These are phyloP conservation scores for Rubia balearica DNA, from an alignment of 305 asterid species.

Conservation along the genomic window DNA sequence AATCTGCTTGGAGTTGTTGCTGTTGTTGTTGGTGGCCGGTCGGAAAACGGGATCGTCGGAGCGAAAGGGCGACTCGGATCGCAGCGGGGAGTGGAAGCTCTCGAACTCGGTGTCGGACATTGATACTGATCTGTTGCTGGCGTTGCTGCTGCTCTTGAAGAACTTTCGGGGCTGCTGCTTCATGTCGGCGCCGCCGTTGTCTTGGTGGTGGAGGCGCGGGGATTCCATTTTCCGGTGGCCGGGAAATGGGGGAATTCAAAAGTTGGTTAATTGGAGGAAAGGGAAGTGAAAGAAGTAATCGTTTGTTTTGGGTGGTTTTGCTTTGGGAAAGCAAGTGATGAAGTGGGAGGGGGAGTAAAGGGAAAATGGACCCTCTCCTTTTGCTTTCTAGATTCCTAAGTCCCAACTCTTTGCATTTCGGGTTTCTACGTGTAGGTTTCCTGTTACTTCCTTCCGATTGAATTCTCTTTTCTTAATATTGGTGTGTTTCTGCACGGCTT, in stretches of 20 bases:
- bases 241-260: constrained; percentile 6
- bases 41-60: constrained; percentile 49
- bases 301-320: neutral
- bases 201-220: neutral
- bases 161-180: constrained; percentile 6
- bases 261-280: constrained; percentile 2
- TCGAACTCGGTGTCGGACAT: constrained; percentile 72
- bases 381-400: neutral
- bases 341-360: constrained; percentile 12
- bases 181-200: neutral
- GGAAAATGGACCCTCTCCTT: neutral
- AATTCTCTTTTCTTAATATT: too few relatives aligned
- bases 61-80: constrained; percentile 49
- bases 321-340: constrained; percentile 17
- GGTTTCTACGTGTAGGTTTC: neutral
- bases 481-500: too few relatives aligned
- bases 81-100: constrained; percentile 64
- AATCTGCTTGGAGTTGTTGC: constrained; percentile 29
- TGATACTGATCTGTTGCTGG: constrained; percentile 49
- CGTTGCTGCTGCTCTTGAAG: constrained; percentile 19
- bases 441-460: too few relatives aligned
- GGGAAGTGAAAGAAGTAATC: neutral
- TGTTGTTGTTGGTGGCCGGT: constrained; percentile 20
- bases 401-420: neutral
- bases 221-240: constrained; percentile 4